Evolutionary conservation across 371 early-diverging fungal genomes (phyloP).

Genomic region (Circinella umbellata): DNA sequence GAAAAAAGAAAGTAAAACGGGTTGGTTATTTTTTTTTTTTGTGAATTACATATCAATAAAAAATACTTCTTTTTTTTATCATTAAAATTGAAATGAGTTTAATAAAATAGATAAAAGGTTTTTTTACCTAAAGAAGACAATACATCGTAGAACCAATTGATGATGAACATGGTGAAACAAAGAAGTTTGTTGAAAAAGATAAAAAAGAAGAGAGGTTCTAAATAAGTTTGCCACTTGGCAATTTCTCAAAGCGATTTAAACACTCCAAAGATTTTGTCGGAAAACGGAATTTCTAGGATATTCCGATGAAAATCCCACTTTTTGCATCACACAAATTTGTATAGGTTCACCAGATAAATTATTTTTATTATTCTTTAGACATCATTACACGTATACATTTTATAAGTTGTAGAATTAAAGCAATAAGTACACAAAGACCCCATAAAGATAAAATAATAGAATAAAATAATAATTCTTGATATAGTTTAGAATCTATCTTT

Average conservation of each 20-base stretch:
- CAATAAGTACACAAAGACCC: conserved; percentile 1
- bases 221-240: background rate
- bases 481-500: background rate
- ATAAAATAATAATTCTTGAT: conserved; percentile 7
- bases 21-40: background rate
- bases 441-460: conserved; percentile 8
- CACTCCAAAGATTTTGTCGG: background rate
- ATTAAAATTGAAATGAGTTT: too few relatives aligned
- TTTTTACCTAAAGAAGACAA: conserved; percentile 78
- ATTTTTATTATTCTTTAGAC: background rate
- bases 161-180: conserved; percentile 71
- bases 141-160: conserved; percentile 95
- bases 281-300: too few relatives aligned
- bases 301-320: too few relatives aligned
- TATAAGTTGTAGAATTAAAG: background rate
- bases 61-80: too few relatives aligned
- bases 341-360: background rate
- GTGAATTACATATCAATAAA: too few relatives aligned
- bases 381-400: background rate
- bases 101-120: too few relatives aligned
- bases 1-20: background rate
- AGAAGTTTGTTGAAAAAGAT: conserved; percentile 13
- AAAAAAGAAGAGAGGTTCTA: conserved; percentile 3
- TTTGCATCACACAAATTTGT: too few relatives aligned
- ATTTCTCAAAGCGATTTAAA: background rate